These are phyloP conservation scores for Pezicula carpinea DNA, from an alignment of 2,329 filamentous ascomycete species.

Conservation along the genomic window DNA sequence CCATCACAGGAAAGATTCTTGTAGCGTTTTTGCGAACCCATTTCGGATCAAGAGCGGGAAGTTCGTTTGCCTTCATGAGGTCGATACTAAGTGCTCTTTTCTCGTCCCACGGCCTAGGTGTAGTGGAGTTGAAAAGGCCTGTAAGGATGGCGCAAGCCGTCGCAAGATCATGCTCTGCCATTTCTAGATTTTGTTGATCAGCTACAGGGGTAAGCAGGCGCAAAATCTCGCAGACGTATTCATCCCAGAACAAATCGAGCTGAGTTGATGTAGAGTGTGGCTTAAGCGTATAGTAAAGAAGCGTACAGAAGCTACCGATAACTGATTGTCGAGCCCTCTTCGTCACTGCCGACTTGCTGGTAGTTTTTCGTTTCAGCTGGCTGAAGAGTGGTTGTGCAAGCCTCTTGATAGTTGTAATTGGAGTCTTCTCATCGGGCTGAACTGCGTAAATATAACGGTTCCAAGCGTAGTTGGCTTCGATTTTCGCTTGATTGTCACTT, in stretches of 20 bases:
- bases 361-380: conserved; percentile 63
- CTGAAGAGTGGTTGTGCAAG: conserved; percentile 64
- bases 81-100: conserved; percentile 61
- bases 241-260: conserved; percentile 74
- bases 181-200: conserved; percentile 30
- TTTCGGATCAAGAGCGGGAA: conserved; percentile 78
- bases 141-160: conserved; percentile 66
- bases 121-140: conserved; percentile 60
- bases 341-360: conserved; percentile 43
- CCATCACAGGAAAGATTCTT: conserved; percentile 59
- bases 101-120: conserved; percentile 64
- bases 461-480: conserved; percentile 81
- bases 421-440: conserved; percentile 55
- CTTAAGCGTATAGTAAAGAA: conserved; percentile 78
- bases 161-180: conserved; percentile 43
- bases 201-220: conserved; percentile 41
- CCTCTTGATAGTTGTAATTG: conserved; percentile 52
- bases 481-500: conserved; percentile 63
- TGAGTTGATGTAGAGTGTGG: conserved; percentile 62
- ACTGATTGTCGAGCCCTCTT: conserved; percentile 54
- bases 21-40: conserved; percentile 75
- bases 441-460: conserved; percentile 75
- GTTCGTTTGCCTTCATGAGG: conserved; percentile 56
- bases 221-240: conserved; percentile 64
- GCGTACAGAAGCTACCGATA: conserved; percentile 69